Percentiles rank a stretch among this genome's conserved stretches.
phyloP scores from a whole-genome alignment of 345 rosid genomes.

The Balakata baccata region DNA sequence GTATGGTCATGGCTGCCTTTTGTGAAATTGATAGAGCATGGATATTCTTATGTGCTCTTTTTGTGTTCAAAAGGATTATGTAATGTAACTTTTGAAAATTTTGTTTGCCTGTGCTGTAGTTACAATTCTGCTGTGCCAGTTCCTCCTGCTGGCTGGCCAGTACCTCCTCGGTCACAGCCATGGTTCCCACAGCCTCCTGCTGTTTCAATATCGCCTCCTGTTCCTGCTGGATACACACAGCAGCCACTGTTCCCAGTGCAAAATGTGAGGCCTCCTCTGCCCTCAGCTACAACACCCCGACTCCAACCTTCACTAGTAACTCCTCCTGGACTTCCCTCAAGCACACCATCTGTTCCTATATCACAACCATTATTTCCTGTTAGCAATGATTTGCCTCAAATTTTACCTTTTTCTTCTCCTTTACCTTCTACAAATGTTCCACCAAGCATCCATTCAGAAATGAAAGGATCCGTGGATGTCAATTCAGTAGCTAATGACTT shows the following conservation, averaged over 20 bases:
- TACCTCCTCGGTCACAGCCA: conserved; percentile 79
- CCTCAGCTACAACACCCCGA: conserved; percentile 44
- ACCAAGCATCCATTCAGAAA: conserved; percentile 44
- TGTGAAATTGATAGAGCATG: not conserved
- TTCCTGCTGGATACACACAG: conserved; percentile 55
- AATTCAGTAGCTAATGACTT: conserved; percentile 38
- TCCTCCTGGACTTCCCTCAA: conserved; percentile 67
- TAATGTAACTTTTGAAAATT: not conserved
- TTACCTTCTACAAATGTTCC: conserved; percentile 45
- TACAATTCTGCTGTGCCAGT: conserved; percentile 56
- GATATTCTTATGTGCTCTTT: not conserved
- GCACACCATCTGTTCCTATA: conserved; percentile 53
- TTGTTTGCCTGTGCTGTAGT: conserved; percentile 36
- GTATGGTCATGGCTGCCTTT: not conserved
- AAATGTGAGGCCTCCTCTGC: conserved; percentile 51
- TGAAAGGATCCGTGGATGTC: conserved; percentile 42
- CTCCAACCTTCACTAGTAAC: conserved; percentile 51
- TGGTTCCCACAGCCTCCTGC: conserved; percentile 77
- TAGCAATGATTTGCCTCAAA: conserved; percentile 61
- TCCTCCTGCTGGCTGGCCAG: conserved; percentile 76
- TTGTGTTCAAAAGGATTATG: not conserved
- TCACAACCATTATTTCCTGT: conserved; percentile 94
- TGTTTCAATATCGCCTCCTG: conserved; percentile 53
- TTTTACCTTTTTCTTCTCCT: conserved; percentile 59
- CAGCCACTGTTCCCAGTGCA: conserved; percentile 95